Percentiles rank a stretch among this genome's conserved stretches.
Conservation (phyloP, 2,329 filamentous ascomycete species). For the Teratosphaeria gauchensis region DNA sequence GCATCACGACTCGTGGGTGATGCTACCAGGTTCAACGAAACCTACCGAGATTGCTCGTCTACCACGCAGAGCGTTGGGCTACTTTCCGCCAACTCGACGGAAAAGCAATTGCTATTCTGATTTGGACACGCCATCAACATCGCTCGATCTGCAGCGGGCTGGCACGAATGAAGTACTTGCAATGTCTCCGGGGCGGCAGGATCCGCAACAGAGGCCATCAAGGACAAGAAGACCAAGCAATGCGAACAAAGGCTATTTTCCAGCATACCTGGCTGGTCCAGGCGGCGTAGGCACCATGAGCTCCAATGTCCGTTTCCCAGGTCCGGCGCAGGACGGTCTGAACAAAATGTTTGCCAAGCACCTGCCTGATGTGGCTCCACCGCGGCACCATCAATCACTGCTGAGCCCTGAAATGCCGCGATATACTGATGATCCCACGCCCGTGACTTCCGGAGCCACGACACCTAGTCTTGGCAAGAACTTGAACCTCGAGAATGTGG, state of each 20-base stretch:
- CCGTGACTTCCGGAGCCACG: slow-evolving; percentile 15
- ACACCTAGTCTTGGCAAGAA: slow-evolving; percentile 21
- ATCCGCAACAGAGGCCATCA: slow-evolving; percentile 30
- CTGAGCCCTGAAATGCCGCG: slow-evolving; percentile 57
- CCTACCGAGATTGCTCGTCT: slow-evolving; percentile 81
- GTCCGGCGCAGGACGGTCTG: slow-evolving; percentile 73
- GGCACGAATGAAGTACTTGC: slow-evolving; percentile 20
- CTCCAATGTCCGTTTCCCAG: slow-evolving; percentile 60
- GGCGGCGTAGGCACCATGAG: slow-evolving; percentile 81
- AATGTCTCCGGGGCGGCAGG: slow-evolving; percentile 25
- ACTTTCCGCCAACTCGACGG: slow-evolving; percentile 83
- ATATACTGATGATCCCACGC: slow-evolving; percentile 21
- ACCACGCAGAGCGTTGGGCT: slow-evolving; percentile 69
- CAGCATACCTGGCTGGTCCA: slow-evolving; percentile 60
- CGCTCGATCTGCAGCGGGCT: slow-evolving; percentile 50
- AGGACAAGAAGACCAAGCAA: slow-evolving; percentile 29
- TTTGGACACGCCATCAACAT: slow-evolving; percentile 57
- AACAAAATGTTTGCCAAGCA: slow-evolving; percentile 79
- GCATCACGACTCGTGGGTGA: slow-evolving; percentile 84
- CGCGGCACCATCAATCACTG: slow-evolving; percentile 45
- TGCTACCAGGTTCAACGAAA: slow-evolving; percentile 59
- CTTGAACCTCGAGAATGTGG: slow-evolving; percentile 64
- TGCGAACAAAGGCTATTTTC: slow-evolving; percentile 31
- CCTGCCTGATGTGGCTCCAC: slow-evolving; percentile 61
- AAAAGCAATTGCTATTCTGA: slow-evolving; percentile 62